A percentile compares a stretch with the other conserved stretches of the same genome.
Conservation (phyloP, 1,139 yeast species). For the Pichia norvegensis region DNA sequence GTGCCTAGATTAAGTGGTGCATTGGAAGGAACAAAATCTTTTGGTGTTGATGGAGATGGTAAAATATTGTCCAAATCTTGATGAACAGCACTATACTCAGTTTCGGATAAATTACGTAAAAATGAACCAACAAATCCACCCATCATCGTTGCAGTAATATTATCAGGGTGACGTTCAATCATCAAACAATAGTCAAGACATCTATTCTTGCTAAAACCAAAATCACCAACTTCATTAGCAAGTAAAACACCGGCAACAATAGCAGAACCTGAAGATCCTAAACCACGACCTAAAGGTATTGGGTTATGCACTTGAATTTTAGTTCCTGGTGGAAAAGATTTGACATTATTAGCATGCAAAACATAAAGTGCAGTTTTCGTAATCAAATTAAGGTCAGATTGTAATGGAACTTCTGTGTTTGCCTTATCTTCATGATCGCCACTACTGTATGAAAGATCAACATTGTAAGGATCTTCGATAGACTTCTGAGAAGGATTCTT, state of each 20-base stretch:
- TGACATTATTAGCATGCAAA: conserved; percentile 68
- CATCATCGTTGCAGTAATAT: conserved; percentile 97
- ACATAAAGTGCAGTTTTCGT: conserved; percentile 91
- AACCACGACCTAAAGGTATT: conserved; percentile 91
- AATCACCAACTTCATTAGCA: conserved; percentile 74
- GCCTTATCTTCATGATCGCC: conserved; percentile 37
- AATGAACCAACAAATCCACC: conserved; percentile 98
- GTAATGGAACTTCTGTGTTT: conserved; percentile 52
- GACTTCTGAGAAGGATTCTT: conserved; percentile 42
- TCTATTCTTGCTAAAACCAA: conserved; percentile 67
- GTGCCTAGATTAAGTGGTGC: conserved; percentile 90
- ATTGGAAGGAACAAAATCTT: conserved; percentile 49
- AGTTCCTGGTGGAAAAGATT: conserved; percentile 80
- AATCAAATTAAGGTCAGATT: conserved; percentile 70
- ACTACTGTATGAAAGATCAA: conserved; percentile 55
- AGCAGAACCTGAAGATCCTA: conserved; percentile 98
- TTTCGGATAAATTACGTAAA: conserved; percentile 66
- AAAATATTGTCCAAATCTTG: conserved; percentile 80
- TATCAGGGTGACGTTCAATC: conserved; percentile 98
- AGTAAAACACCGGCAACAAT: conserved; percentile 95
- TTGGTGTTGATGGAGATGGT: conserved; percentile 42
- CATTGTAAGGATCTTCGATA: conserved; percentile 58
- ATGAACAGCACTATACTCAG: conserved; percentile 65
- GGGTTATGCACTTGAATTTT: conserved; percentile 75
- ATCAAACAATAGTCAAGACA: conserved; percentile 89